Evolutionary conservation across 2,329 filamentous ascomycete genomes (phyloP), one percentile per base, ranked within the genome.

Genomic region (Talaromyces piceae): DNA sequence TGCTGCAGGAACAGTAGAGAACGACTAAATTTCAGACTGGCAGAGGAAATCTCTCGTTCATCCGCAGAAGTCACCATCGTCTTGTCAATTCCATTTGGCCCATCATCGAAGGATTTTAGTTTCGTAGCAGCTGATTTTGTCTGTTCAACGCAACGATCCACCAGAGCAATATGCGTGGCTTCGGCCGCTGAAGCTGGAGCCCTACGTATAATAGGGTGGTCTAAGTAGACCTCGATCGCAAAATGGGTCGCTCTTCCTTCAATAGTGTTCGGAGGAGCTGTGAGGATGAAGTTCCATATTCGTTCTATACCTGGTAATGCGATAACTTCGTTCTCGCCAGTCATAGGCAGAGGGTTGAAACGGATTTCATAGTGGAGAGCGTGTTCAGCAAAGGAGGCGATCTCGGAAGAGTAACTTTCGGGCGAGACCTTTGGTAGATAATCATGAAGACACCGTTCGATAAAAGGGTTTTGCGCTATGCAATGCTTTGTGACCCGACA

Each of bases 251-350:
- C 86, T 48, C 76, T 71, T 18, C 78, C 76, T 57, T 88, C 87
- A 45, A 94, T 82, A 0, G 76, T 79, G 31, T 78, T 73, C 31
- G 79, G 73, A 4, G 82, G 81, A 1, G 87, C 82, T 13, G 80
- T 83, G 49, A 95, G 72, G 28, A 91, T 82, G 59, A 95, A 81
- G 22, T 82, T 81, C 91, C 91, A 95, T n/a, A 95, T 73, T 52
- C 90, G 79, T 58, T 93, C 86, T 56, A 75, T 73, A 5, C 76
- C 75, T 3, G 75, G 72, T 46, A 75, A 66, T n/a, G 61, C 58
- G n/a, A 74, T 63, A 25, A 73, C 63, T 44, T 73, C 66, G 46
- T 68, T 55, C 27, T 71, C 69, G 7, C 54, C 56, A 13, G 66
- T 63, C 12, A 60, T 41, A 79, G 74, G 23, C 71, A 80, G 57